These are phyloP conservation scores for Elaeis guineensis DNA, from an alignment of 176 grass and related monocot species.

Conservation along the genomic window DNA sequence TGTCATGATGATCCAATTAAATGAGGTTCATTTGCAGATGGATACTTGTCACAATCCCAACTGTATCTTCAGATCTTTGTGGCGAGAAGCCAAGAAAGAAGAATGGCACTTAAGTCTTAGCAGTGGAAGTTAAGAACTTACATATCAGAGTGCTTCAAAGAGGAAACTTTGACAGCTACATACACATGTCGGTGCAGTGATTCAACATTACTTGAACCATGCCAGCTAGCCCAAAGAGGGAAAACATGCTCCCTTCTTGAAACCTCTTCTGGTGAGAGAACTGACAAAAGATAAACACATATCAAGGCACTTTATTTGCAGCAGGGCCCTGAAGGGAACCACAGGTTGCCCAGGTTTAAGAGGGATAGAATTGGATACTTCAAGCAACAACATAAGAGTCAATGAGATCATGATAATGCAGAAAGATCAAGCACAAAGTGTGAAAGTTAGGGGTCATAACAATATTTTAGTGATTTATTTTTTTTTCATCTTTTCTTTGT, in stretches of 20 bases:
- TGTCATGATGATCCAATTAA: too few relatives aligned
- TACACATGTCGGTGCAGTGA: slow-evolving; percentile 51
- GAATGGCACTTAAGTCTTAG: not conserved
- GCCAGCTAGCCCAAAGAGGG: slow-evolving; percentile 63
- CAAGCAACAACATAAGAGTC: too few relatives aligned
- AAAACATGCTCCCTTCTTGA: slow-evolving; percentile 78
- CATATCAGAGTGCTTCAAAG: slow-evolving; percentile 59
- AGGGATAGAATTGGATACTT: not conserved
- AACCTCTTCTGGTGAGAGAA: slow-evolving; percentile 53
- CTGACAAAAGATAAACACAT: slow-evolving; percentile 30
- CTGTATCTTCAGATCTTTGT: too few relatives aligned
- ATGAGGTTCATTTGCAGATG: too few relatives aligned
- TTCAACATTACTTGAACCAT: slow-evolving; percentile 37
- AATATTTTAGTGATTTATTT: too few relatives aligned
- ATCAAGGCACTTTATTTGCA: slow-evolving; percentile 6
- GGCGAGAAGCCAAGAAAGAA: not conserved
- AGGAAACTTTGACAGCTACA: slow-evolving; percentile 73
- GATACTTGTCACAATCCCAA: too few relatives aligned
- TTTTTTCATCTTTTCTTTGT: too few relatives aligned
- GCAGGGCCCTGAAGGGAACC: not conserved
- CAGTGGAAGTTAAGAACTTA: slow-evolving; percentile 28
- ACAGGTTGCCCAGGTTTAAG: too few relatives aligned
- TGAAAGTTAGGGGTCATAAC: too few relatives aligned
- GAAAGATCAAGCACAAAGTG: too few relatives aligned
- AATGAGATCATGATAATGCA: too few relatives aligned